phyloP scores from a whole-genome alignment of 2,329 filamentous ascomycete genomes.

The Xylariaceae sp. region DNA sequence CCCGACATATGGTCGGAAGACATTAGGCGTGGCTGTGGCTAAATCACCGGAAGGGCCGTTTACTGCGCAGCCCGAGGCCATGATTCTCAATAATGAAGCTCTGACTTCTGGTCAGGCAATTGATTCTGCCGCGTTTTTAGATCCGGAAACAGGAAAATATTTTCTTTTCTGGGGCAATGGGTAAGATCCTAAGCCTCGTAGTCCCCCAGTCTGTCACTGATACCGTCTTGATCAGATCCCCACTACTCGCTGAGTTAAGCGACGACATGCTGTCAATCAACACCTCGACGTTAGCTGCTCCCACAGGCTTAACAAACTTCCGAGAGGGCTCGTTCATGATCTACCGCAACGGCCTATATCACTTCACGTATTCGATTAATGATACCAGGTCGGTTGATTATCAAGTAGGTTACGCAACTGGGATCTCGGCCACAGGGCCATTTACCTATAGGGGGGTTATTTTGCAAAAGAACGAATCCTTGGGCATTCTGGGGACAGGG shows the following conservation, averaged over 20 bases:
- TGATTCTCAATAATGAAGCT: slow-evolving; percentile 50
- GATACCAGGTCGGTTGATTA: slow-evolving; percentile 45
- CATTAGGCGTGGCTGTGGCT: slow-evolving; percentile 58
- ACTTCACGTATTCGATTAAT: slow-evolving; percentile 46
- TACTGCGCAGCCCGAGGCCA: slow-evolving; percentile 47
- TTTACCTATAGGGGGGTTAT: slow-evolving; percentile 44
- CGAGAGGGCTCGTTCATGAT: slow-evolving; percentile 42
- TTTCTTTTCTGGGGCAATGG: slow-evolving; percentile 61
- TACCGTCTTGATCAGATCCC: slow-evolving; percentile 19
- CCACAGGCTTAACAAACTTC: slow-evolving; percentile 39
- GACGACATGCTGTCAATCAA: slow-evolving; percentile 45
- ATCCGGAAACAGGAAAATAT: slow-evolving; percentile 52
- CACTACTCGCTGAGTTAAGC: slow-evolving; percentile 39
- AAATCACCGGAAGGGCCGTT: slow-evolving; percentile 58
- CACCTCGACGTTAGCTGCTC: slow-evolving; percentile 28
- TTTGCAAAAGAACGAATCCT: slow-evolving; percentile 37
- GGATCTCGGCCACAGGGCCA: slow-evolving; percentile 34
- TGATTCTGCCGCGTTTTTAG: slow-evolving; percentile 58
- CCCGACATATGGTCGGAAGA: slow-evolving; percentile 52
- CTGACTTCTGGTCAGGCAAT: slow-evolving; percentile 44
- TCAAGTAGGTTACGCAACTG: slow-evolving; percentile 44
- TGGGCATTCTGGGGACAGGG: slow-evolving; percentile 43
- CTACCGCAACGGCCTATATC: slow-evolving; percentile 42
- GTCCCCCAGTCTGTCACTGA: too few relatives aligned
- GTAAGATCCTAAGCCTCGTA: slow-evolving; percentile 3